A percentile compares a stretch with the other conserved stretches of the same genome.
These are phyloP conservation scores for Citrus hindsii DNA, from an alignment of 345 rosid species.

Conservation along the genomic window DNA sequence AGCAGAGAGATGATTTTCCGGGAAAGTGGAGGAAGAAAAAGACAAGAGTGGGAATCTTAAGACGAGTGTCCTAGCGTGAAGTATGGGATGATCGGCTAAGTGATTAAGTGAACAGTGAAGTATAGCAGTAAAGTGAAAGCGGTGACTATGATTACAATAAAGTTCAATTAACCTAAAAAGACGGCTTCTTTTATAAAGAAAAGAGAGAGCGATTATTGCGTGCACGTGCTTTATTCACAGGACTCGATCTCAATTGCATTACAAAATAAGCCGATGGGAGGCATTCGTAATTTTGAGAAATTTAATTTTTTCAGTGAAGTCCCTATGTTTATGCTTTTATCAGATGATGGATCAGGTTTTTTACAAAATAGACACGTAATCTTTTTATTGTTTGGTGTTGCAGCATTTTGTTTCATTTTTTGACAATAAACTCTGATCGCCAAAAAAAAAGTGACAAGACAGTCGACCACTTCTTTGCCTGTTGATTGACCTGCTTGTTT, in stretches of 20 bases:
- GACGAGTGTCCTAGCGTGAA: constrained; percentile 37
- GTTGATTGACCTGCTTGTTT: too few relatives aligned
- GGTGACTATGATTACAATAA: not conserved
- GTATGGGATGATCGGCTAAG: not conserved
- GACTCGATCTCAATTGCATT: not conserved
- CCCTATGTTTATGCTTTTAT: not conserved
- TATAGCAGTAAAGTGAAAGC: not conserved
- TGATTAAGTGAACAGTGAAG: not conserved
- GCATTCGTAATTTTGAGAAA: not conserved
- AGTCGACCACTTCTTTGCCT: too few relatives aligned
- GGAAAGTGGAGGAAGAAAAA: constrained; percentile 11
- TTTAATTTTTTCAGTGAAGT: not conserved
- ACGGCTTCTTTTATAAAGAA: not conserved
- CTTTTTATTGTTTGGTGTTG: not conserved
- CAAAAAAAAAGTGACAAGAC: too few relatives aligned
- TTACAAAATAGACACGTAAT: not conserved
- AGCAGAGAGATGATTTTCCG: not conserved
- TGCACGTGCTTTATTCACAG: not conserved
- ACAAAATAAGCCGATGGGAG: not conserved
- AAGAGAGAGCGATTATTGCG: constrained; percentile 1
- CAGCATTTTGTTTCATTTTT: not conserved
- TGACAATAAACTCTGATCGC: too few relatives aligned
- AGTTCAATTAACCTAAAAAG: not conserved
- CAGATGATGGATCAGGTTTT: not conserved
- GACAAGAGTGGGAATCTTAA: constrained; percentile 39